phyloP scores from a whole-genome alignment of 441 rosid genomes.

The Brassica balearica region DNA sequence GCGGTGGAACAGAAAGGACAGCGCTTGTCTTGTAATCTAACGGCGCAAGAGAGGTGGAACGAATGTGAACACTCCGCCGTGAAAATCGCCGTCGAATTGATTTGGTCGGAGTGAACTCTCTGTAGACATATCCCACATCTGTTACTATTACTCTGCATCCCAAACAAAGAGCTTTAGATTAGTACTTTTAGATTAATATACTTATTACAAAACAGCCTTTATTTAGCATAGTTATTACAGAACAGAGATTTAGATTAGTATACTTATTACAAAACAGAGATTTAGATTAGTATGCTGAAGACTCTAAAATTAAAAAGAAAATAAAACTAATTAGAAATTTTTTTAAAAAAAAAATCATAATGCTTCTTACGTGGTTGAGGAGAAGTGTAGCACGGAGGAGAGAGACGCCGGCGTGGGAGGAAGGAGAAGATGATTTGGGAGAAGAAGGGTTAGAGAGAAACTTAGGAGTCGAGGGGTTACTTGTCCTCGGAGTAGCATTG shows the following conservation, averaged over 20 bases:
- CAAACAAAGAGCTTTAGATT: neutral
- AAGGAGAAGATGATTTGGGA: slow-evolving; percentile 77
- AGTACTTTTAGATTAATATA: neutral
- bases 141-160: slow-evolving; percentile 47
- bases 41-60: slow-evolving; percentile 82
- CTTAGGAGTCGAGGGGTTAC: slow-evolving; percentile 45
- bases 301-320: neutral
- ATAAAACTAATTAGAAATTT: neutral
- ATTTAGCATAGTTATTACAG: neutral
- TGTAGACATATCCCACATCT: slow-evolving; percentile 84
- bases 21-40: slow-evolving; percentile 52
- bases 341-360: neutral
- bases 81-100: slow-evolving; percentile 63
- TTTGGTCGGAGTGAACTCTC: slow-evolving; percentile 63
- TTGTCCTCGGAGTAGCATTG: slow-evolving; percentile 43
- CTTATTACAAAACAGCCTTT: neutral
- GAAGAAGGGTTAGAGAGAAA: slow-evolving; percentile 73
- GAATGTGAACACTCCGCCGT: slow-evolving; percentile 89
- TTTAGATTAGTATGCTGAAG: neutral
- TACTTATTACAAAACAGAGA: slow-evolving; percentile 3
- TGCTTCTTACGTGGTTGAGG: slow-evolving; percentile 21
- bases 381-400: slow-evolving; percentile 44
- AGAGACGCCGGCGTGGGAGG: slow-evolving; percentile 61
- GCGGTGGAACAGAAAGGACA: slow-evolving; percentile 77
- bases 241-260: neutral